Conservation (phyloP, 23 red algal species). For the Cyanidioschyzon merolae region DNA sequence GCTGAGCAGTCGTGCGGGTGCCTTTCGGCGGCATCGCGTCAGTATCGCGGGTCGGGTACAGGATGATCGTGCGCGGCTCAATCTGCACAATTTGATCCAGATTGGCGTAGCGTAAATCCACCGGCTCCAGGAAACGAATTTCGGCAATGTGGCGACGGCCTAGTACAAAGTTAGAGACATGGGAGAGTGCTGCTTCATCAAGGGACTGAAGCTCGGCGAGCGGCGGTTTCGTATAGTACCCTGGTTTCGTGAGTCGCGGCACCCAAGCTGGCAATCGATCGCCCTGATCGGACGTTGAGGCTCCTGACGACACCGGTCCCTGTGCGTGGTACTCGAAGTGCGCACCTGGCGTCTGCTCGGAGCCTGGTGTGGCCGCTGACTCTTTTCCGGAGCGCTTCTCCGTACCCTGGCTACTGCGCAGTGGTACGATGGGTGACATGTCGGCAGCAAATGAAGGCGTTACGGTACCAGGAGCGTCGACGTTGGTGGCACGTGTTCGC, state of each 20-base stretch:
- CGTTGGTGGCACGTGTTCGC: background rate
- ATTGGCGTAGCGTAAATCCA: conserved; percentile 63
- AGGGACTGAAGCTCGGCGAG: background rate
- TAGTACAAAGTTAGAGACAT: conserved; percentile 40
- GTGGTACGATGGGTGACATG: background rate
- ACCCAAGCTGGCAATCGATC: background rate
- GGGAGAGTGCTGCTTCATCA: conserved; percentile 14
- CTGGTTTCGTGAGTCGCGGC: background rate
- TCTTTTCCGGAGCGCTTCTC: background rate
- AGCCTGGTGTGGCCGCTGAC: background rate
- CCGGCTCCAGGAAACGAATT: conserved; percentile 39
- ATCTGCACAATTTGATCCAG: conserved; percentile 49
- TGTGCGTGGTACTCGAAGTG: conserved; percentile 13
- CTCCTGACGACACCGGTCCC: background rate
- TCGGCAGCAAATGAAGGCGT: background rate
- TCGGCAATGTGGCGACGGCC: conserved; percentile 45
- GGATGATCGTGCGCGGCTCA: conserved; percentile 42
- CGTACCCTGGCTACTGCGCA: background rate
- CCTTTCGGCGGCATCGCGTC: background rate
- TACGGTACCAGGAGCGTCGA: background rate
- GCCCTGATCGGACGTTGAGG: background rate
- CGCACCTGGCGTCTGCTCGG: background rate
- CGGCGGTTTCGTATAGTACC: background rate
- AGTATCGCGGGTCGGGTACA: too few relatives aligned
- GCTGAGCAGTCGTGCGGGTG: background rate